Base-by-base conservation (phyloP, 2,329 filamentous ascomycete genomes). In the Apiospora pterosperma region DNA sequence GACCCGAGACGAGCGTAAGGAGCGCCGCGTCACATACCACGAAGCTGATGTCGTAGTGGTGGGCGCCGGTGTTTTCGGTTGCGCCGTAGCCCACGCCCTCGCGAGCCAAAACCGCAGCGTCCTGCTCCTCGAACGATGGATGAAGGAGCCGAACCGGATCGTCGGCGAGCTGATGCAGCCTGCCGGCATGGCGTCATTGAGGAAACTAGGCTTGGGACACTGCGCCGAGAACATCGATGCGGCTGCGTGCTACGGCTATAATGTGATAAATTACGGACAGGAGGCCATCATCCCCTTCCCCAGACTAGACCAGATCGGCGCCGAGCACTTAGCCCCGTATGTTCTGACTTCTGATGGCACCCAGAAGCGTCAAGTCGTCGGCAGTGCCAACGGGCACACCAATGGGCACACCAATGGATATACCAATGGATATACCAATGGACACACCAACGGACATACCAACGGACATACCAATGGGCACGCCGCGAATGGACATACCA, bases 161-260 rank as follows among this genome's bases (percentile, higher is more conserved):
- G 93, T 99, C 59, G 96, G 96, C 71, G 96, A 99, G 81, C 81
- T 99, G 69, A 82, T 99, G 71, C 96, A 99, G 79, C 96, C 96
- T 0, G 96, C 96, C 61, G 96, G 96, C 61, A 89, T 97, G 38
- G 83, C 87, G 62, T 92, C 96, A 8, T 83, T 99, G 72, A 85
- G 89, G 73, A 88, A 92, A 75, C 82, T 99, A 61, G 96, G 96
- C 3, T 80, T 99, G 68, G 84, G 82, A 63, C 87, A 94, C 72
- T 97, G 93, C 75, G 80, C 98, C 65, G 93, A 98, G 65, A 92
- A 81, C 64, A 98, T 99, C 72, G 96, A 99, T 75, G 89, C 93
- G 5, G 84, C 97, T 59, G 84, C 88, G 25, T 93, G 92, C 71
- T 84, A 90, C 68, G 96, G 96, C 60, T 98, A 97, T 81, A 90